phyloP scores from a whole-genome alignment of 345 rosid species.

The Garcia nutans region DNA sequence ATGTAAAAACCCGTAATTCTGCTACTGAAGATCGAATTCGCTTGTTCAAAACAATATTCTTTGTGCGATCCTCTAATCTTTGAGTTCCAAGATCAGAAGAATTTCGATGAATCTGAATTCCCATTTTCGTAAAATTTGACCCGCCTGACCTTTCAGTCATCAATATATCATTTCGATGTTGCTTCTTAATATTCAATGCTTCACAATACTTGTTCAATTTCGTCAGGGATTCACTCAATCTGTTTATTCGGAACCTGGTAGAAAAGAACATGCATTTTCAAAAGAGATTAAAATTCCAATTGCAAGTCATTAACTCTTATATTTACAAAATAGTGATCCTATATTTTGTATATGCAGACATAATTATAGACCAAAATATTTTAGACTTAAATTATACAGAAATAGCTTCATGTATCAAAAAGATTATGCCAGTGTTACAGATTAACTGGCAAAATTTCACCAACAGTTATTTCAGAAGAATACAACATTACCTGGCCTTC shows the following conservation, averaged over 20 bases:
- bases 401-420: constrained; percentile 6
- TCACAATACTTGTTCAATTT: constrained; percentile 39
- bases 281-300: constrained; percentile 1
- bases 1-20: constrained; percentile 49
- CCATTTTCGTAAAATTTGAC: constrained; percentile 38
- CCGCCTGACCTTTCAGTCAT: constrained; percentile 45
- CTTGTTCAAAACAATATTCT: constrained; percentile 47
- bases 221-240: constrained; percentile 35
- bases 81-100: constrained; percentile 43
- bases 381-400: constrained; percentile 14
- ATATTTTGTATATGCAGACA: constrained; percentile 3
- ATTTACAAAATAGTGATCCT: neutral
- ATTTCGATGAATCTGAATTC: constrained; percentile 39
- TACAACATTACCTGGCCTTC: constrained; percentile 46
- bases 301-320: neutral
- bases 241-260: constrained; percentile 44
- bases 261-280: constrained; percentile 15
- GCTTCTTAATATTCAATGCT: constrained; percentile 40
- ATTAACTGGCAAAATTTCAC: neutral
- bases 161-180: constrained; percentile 39
- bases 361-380: neutral
- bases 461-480: neutral
- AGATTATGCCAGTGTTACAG: neutral
- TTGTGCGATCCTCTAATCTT: constrained; percentile 52
- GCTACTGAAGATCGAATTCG: constrained; percentile 51